Evolutionary conservation across 352 stramenopile genomes (phyloP), one percentile per base, ranked within the genome.

Genomic region (Nothophytophthora sp.): DNA sequence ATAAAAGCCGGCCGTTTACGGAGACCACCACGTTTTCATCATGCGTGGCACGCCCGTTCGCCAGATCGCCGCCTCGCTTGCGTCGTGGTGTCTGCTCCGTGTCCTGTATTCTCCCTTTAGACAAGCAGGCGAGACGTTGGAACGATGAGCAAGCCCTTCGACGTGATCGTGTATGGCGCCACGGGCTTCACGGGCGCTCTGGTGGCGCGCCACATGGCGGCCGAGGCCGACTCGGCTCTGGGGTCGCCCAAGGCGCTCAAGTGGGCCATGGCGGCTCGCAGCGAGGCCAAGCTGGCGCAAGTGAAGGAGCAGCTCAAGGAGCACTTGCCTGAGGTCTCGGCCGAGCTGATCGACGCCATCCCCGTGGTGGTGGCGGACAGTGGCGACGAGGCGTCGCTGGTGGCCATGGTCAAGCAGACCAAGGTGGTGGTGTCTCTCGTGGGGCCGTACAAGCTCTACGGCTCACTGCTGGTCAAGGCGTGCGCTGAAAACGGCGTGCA

Each of bases 171-270:
- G 7, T 90, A 92, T 42, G 92, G 92, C 58, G 89, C 85, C 22
- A 97, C 88, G 16, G 92, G 89, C 41, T 97, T 97, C 67, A 96
- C 87, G 20, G 90, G 90, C 36, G 62, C 65, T 25, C 50, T 97
- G 22, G 77, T 91, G 23, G 72, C 75, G 5, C 67, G 67, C 18
- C 92, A 95, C 57, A 71, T 83, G 11, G 83, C 83, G 29, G 54
- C 62, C 36, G 57, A 79, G 40, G 11, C 36, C 5, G 77, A 90
- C 44, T 75, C 67, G 4, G 50, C 63, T 0, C 16, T 75, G 1
- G 39, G n/a, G 5, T 54, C 44, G n/a, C 20, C 57, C 18, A 58
- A 37, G 7, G 65, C 40, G 3, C 39, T 96, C 34, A 87, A 88
- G 39, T 97, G 90, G 90, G 90, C 92, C 5, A 72, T 98, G 33